Evolutionary conservation across 345 rosid genomes (phyloP).

Genomic region (Rhodamnia argentea): DNA sequence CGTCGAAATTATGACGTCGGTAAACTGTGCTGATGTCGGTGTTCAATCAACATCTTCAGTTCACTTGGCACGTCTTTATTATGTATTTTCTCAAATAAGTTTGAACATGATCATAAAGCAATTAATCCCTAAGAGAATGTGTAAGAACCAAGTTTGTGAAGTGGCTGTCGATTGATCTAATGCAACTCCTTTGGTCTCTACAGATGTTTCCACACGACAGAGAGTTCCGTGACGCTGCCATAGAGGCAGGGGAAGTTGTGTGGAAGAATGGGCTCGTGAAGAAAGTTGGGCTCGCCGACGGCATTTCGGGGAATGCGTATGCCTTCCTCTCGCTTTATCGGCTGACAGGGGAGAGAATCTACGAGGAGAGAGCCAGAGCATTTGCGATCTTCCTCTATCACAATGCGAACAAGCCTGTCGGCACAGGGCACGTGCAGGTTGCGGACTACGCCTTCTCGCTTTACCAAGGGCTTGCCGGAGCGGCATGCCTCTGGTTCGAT

Average conservation of each 20-base stretch:
- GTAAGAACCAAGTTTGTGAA: neutral
- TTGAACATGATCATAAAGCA: too few relatives aligned
- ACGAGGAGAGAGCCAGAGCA: conserved; percentile 68
- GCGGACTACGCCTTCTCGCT: conserved; percentile 43
- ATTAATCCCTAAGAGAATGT: too few relatives aligned
- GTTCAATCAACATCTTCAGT: neutral
- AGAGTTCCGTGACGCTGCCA: conserved; percentile 70
- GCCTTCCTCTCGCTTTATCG: conserved; percentile 73
- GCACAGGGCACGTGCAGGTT: neutral
- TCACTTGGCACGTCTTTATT: neutral
- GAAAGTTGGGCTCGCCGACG: conserved; percentile 76
- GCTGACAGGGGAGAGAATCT: conserved; percentile 60
- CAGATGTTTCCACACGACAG: conserved; percentile 58
- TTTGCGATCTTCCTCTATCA: conserved; percentile 63
- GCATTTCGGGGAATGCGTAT: conserved; percentile 72
- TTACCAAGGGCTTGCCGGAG: conserved; percentile 68
- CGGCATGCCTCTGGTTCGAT: conserved; percentile 72
- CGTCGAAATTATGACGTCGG: too few relatives aligned
- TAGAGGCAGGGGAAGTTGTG: conserved; percentile 96
- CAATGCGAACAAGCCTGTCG: conserved; percentile 20
- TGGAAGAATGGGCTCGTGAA: conserved; percentile 84
- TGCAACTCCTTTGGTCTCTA: neutral
- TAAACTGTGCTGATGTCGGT: neutral
- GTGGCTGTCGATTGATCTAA: neutral
- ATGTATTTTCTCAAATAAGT: too few relatives aligned